Evolutionary conservation across 495 filamentous ascomycete genomes (phyloP).

Genomic region (Neurospora sp.): DNA sequence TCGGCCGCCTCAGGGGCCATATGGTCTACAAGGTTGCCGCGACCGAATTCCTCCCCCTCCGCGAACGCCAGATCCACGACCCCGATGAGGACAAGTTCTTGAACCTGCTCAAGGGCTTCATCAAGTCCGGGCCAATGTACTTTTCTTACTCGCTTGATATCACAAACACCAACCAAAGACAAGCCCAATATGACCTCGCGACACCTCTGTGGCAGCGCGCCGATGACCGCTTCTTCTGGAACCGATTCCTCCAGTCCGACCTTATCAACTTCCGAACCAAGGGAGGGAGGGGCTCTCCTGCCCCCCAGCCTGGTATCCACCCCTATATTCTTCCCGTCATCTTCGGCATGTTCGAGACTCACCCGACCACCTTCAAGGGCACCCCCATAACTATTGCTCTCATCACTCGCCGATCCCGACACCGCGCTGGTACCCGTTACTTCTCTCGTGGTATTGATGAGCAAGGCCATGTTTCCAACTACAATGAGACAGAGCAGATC

Average conservation of each 20-base stretch:
- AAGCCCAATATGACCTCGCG: slow-evolving; percentile 57
- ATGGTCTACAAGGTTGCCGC: slow-evolving; percentile 85
- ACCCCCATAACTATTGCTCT: slow-evolving; percentile 76
- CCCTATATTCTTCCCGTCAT: slow-evolving; percentile 92
- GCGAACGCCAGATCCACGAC: slow-evolving; percentile 84
- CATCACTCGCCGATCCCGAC: slow-evolving; percentile 76
- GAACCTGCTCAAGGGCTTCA: slow-evolving; percentile 59
- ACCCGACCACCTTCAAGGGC: slow-evolving; percentile 66
- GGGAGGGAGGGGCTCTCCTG: slow-evolving; percentile 43
- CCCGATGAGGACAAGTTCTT: slow-evolving; percentile 89
- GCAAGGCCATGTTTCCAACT: slow-evolving; percentile 88
- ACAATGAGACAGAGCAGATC: slow-evolving; percentile 94
- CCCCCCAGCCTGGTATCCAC: slow-evolving; percentile 66
- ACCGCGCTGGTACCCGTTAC: slow-evolving; percentile 84
- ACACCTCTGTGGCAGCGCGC: slow-evolving; percentile 82
- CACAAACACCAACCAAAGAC: slow-evolving; percentile 90
- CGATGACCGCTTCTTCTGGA: slow-evolving; percentile 99
- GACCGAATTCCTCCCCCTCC: slow-evolving; percentile 89
- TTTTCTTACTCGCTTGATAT: slow-evolving; percentile 95
- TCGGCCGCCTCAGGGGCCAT: slow-evolving; percentile 84
- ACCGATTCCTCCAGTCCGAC: slow-evolving; percentile 81
- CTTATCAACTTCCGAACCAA: slow-evolving; percentile 70
- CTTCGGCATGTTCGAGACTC: slow-evolving; percentile 87
- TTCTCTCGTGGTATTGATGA: slow-evolving; percentile 91
- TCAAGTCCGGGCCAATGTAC: slow-evolving; percentile 85